phyloP scores from a whole-genome alignment of 192 early-diverging fungal genomes.

The Backusella australiensis region DNA sequence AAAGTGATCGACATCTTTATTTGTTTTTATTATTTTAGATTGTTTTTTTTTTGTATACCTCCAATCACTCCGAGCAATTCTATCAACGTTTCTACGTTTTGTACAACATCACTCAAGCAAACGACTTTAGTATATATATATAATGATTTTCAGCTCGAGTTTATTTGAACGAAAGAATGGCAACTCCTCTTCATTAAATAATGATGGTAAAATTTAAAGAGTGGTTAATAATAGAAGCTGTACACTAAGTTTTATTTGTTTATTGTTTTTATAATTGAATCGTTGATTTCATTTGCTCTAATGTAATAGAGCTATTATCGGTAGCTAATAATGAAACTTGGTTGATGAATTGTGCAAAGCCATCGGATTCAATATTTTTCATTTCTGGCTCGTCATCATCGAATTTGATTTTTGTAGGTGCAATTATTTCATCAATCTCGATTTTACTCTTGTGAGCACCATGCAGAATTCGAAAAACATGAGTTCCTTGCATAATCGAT shows the following conservation, averaged over 20 bases:
- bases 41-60: background rate
- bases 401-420: background rate
- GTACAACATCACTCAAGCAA: background rate
- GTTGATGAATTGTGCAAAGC: background rate
- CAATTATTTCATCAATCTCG: background rate
- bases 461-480: background rate
- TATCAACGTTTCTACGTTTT: background rate
- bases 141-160: background rate
- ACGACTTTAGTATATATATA: background rate
- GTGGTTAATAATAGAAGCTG: background rate
- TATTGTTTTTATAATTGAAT: background rate
- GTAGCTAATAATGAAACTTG: background rate
- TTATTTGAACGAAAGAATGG: background rate
- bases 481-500: background rate
- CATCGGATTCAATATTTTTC: background rate
- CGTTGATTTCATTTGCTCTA: background rate
- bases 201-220: background rate
- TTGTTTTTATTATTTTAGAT: background rate
- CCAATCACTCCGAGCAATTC: background rate
- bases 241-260: background rate
- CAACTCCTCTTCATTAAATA: background rate
- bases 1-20: conserved; percentile 1
- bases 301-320: background rate
- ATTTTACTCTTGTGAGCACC: background rate
- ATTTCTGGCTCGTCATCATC: background rate